These are phyloP conservation scores for Citrus trifoliata DNA, from an alignment of 345 rosid genomes.

Conservation along the genomic window DNA sequence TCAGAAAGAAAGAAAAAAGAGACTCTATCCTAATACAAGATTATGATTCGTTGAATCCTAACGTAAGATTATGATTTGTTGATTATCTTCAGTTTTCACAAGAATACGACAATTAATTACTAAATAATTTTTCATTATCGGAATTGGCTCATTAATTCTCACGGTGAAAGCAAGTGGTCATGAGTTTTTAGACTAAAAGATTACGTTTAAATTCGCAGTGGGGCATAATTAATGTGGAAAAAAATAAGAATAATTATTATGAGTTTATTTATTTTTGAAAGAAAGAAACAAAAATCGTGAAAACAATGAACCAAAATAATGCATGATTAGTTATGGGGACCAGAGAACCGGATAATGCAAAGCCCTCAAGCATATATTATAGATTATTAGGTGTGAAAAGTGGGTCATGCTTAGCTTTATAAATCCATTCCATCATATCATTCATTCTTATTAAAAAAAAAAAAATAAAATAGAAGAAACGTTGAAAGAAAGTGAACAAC, in stretches of 20 bases:
- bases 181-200: too few species aligned
- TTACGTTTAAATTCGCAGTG: too few species aligned
- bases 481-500: background rate
- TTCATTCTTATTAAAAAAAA: background rate
- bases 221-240: too few species aligned
- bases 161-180: too few species aligned
- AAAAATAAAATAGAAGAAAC: background rate
- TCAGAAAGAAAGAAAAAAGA: background rate
- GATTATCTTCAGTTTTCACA: background rate
- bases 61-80: background rate
- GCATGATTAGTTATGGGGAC: background rate
- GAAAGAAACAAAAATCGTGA: background rate
- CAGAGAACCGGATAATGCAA: conserved; percentile 12
- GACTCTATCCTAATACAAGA: background rate
- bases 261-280: background rate
- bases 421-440: conserved; percentile 1
- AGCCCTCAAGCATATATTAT: background rate
- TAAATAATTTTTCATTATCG: too few species aligned
- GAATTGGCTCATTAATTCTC: too few species aligned
- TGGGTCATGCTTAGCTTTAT: conserved; percentile 18
- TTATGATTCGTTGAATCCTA: background rate
- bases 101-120: background rate
- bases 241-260: background rate
- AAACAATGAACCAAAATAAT: background rate
- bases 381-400: background rate